phyloP scores from a whole-genome alignment of 1,139 yeast genomes.

The Geotrichum carabidarum region DNA sequence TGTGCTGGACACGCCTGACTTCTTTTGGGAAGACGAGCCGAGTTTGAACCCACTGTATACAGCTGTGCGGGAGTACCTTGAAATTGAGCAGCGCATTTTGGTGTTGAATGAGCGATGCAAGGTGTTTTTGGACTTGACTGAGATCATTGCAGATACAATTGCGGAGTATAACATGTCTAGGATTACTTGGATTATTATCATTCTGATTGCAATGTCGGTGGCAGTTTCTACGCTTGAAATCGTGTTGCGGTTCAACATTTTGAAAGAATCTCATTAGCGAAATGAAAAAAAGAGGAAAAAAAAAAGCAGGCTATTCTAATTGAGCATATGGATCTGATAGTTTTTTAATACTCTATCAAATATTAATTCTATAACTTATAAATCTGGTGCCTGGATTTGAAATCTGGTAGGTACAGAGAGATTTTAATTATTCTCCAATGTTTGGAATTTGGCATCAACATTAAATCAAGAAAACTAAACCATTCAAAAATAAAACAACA shows the following conservation, averaged over 20 bases:
- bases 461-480: too few species aligned
- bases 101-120: constrained; percentile 90
- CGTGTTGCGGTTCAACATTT: constrained; percentile 50
- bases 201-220: constrained; percentile 73
- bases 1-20: constrained; percentile 90
- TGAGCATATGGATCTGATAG: too few species aligned
- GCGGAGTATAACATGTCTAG: constrained; percentile 89
- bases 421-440: too few species aligned
- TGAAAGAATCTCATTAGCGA: constrained; percentile 29
- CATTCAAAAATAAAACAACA: background rate
- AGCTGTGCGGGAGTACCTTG: constrained; percentile 87
- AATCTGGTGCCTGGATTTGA: too few species aligned
- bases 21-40: constrained; percentile 95
- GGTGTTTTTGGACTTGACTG: constrained; percentile 88
- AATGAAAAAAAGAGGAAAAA: background rate
- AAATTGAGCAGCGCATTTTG: constrained; percentile 89
- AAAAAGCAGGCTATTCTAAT: background rate
- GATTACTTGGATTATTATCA: constrained; percentile 84
- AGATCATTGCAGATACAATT: constrained; percentile 86
- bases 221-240: constrained; percentile 62
- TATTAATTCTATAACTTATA: too few species aligned
- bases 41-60: constrained; percentile 85
- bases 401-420: too few species aligned
- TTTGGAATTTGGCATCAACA: too few species aligned
- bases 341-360: too few species aligned